Evolutionary conservation across 306 rosid genomes (phyloP).

Genomic region (Gynostemma pentaphyllum): DNA sequence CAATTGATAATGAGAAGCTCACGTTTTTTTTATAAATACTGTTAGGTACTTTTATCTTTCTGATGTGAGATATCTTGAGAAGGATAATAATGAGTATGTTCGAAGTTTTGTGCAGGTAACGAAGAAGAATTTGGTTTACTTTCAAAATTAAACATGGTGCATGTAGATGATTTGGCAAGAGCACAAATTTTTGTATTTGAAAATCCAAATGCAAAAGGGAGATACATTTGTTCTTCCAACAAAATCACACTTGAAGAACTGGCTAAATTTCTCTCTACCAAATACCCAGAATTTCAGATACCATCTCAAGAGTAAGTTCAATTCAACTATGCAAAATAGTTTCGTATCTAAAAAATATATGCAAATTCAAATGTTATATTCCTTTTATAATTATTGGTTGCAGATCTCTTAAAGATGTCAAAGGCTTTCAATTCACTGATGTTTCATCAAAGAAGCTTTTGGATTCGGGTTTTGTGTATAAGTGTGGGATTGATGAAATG

Average conservation of each 20-base stretch:
- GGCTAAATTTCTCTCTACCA: constrained; percentile 22
- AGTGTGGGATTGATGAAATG: constrained; percentile 33
- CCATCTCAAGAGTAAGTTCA: constrained; percentile 48
- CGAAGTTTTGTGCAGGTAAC: constrained; percentile 35
- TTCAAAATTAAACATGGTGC: constrained; percentile 22
- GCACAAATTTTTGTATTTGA: constrained; percentile 50
- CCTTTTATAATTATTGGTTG: too few relatives aligned
- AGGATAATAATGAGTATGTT: background rate
- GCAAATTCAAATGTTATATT: background rate
- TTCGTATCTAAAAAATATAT: background rate
- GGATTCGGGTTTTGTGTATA: constrained; percentile 34
- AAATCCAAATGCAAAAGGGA: constrained; percentile 36
- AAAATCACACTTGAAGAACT: constrained; percentile 17
- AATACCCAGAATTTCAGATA: constrained; percentile 33
- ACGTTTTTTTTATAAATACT: too few relatives aligned
- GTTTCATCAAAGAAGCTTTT: constrained; percentile 33
- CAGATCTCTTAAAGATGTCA: constrained; percentile 20
- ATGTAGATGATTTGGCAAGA: constrained; percentile 50
- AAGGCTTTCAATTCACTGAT: constrained; percentile 1
- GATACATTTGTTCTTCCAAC: constrained; percentile 44
- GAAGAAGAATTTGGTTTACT: constrained; percentile 19
- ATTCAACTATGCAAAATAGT: background rate
- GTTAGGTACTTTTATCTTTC: too few relatives aligned
- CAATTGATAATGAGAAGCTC: too few relatives aligned
- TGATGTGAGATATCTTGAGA: background rate